These are phyloP conservation scores for Ilex asprella DNA, from an alignment of 257 asterid genomes.

Conservation along the genomic window DNA sequence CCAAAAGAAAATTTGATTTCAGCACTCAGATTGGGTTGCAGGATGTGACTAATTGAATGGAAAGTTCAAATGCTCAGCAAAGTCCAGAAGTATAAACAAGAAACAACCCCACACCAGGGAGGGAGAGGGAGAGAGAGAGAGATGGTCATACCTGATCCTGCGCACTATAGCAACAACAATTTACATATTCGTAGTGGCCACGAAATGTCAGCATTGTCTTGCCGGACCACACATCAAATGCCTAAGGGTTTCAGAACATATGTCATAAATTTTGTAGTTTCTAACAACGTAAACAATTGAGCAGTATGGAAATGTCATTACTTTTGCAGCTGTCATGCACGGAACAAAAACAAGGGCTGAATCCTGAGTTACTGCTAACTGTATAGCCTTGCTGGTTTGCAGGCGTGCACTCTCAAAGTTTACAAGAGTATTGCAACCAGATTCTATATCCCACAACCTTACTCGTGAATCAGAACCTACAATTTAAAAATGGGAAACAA, in stretches of 20 bases:
- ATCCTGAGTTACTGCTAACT: slow-evolving; percentile 71
- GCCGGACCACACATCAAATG: slow-evolving; percentile 90
- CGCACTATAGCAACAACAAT: slow-evolving; percentile 84
- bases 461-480: slow-evolving; percentile 97
- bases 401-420: slow-evolving; percentile 82
- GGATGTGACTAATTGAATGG: too few relatives aligned
- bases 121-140: slow-evolving; percentile 7
- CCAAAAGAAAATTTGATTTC: too few relatives aligned
- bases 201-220: slow-evolving; percentile 55
- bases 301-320: slow-evolving; percentile 16
- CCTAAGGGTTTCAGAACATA: slow-evolving; percentile 38
- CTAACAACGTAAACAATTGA: slow-evolving; percentile 3
- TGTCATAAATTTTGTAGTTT: slow-evolving; percentile 2
- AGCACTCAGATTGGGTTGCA: too few relatives aligned
- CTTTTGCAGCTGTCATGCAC: slow-evolving; percentile 78
- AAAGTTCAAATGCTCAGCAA: too few relatives aligned
- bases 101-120: not conserved
- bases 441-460: slow-evolving; percentile 92
- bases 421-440: slow-evolving; percentile 93
- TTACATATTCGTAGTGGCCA: slow-evolving; percentile 84
- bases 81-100: not conserved
- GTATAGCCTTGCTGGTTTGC: slow-evolving; percentile 71
- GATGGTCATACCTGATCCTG: slow-evolving; percentile 60
- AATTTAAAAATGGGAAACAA: slow-evolving; percentile 15
- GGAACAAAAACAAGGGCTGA: slow-evolving; percentile 76